Conservation (phyloP, 1,284 basidiomycete genomes). For the Rhodotorula mucilaginosa region DNA sequence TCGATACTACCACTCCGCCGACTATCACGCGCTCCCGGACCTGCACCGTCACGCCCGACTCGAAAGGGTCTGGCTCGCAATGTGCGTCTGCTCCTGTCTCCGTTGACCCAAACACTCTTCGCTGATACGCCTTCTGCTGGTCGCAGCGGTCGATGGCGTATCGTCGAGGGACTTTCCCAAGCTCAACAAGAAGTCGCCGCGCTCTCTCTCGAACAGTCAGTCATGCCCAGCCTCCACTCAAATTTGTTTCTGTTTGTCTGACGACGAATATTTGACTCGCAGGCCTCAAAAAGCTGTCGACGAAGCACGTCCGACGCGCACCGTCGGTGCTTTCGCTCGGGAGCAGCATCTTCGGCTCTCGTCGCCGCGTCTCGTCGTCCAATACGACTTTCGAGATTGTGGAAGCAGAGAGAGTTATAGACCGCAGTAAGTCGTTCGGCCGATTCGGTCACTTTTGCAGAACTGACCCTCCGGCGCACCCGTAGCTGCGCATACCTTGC, state of each 20-base stretch:
- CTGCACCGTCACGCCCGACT: not conserved
- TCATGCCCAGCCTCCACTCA: too few relatives aligned
- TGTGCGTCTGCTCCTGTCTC: not conserved
- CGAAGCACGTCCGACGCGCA: slow-evolving; percentile 11
- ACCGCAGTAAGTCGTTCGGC: slow-evolving; percentile 9
- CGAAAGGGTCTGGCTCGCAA: not conserved
- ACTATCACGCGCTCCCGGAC: not conserved
- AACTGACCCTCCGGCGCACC: not conserved
- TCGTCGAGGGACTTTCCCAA: too few relatives aligned
- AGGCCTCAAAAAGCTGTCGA: slow-evolving; percentile 26
- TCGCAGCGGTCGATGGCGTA: too few relatives aligned
- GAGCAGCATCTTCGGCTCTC: not conserved
- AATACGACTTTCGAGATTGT: slow-evolving; percentile 16
- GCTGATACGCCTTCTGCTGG: not conserved
- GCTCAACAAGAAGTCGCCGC: not conserved
- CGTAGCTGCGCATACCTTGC: slow-evolving; percentile 3
- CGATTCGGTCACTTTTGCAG: rapidly evolving
- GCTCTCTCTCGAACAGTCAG: not conserved
- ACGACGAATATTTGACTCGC: not conserved
- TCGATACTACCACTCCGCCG: not conserved
- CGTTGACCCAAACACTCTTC: not conserved
- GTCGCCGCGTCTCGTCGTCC: slow-evolving; percentile 3
- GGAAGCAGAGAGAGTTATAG: not conserved
- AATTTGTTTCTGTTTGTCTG: too few relatives aligned
- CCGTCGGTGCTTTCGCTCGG: slow-evolving; percentile 16